Percentiles rank a stretch among this genome's conserved stretches.
Evolutionary conservation across 2,329 filamentous ascomycete species (phyloP).

Genomic region (Fusarium papillatum): DNA sequence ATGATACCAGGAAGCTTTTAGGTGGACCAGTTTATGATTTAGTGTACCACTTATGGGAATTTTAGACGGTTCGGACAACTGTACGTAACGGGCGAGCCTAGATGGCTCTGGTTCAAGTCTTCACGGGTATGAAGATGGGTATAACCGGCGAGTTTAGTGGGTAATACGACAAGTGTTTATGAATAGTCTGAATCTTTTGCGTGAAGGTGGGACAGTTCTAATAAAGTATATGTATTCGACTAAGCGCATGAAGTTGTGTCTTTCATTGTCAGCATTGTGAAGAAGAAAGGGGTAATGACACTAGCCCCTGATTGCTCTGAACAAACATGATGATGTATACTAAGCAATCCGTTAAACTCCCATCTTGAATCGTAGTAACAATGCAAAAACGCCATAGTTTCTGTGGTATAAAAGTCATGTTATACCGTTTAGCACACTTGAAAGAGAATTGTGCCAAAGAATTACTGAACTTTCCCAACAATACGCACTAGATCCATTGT

Average conservation of each 20-base stretch:
- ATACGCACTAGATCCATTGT: neutral
- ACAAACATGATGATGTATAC: neutral
- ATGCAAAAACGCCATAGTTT: neutral
- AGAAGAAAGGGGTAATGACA: neutral
- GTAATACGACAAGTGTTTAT: slow-evolving; percentile 46
- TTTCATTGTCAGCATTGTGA: neutral
- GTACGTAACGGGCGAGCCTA: slow-evolving; percentile 37
- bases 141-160: slow-evolving; percentile 66
- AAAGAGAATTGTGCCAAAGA: neutral
- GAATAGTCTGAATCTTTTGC: neutral
- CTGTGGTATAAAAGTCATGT: neutral
- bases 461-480: neutral
- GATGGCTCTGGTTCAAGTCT: slow-evolving; percentile 46
- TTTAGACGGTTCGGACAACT: slow-evolving; percentile 38
- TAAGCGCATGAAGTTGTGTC: neutral
- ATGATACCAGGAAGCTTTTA: slow-evolving; percentile 31
- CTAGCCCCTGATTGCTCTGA: neutral
- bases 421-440: no score
- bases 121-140: slow-evolving; percentile 52
- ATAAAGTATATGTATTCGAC: neutral
- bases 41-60: slow-evolving; percentile 33
- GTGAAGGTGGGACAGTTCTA: neutral
- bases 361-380: neutral
- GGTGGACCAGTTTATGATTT: slow-evolving; percentile 31
- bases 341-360: neutral